Evolutionary conservation across 176 grass and related monocot genomes (phyloP).

Genomic region (Lolium rigidum): DNA sequence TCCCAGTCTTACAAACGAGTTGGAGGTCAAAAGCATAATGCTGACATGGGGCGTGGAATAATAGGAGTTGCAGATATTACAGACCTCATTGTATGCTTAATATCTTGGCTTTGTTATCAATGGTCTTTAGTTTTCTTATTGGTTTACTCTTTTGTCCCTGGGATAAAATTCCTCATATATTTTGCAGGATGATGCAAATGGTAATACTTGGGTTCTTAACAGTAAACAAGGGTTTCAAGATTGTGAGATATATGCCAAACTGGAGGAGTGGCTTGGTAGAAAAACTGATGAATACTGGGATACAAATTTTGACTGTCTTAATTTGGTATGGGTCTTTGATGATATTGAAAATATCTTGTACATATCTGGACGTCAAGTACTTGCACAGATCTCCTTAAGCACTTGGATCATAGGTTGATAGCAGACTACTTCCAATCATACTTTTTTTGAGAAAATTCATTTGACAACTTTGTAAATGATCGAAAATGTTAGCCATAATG

Average conservation of each 20-base stretch:
- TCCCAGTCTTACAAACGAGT: conserved; percentile 85
- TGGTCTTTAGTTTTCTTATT: conserved; percentile 24
- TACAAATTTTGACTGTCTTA: conserved; percentile 60
- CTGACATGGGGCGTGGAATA: conserved; percentile 66
- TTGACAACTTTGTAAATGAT: too few relatives aligned
- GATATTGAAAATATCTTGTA: neutral
- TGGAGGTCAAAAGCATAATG: conserved; percentile 65
- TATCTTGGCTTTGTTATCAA: conserved; percentile 1
- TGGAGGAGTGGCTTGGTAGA: conserved; percentile 75
- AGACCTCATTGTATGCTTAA: conserved; percentile 63
- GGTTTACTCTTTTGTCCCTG: neutral
- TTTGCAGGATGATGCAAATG: conserved; percentile 74
- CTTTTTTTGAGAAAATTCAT: too few relatives aligned
- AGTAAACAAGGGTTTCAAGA: conserved; percentile 93
- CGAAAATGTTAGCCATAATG: too few relatives aligned
- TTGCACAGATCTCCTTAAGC: too few relatives aligned
- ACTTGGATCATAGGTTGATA: too few relatives aligned
- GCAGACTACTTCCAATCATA: too few relatives aligned
- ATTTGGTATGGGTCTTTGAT: conserved; percentile 57
- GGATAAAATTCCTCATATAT: conserved; percentile 11
- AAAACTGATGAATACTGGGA: conserved; percentile 76
- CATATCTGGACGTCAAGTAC: too few relatives aligned
- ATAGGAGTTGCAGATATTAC: conserved; percentile 81
- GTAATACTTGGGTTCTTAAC: conserved; percentile 73
- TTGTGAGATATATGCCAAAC: conserved; percentile 75